Percentiles rank a stretch among this genome's conserved stretches.
These are phyloP conservation scores for Phytopythium ostracodes DNA, from an alignment of 352 stramenopile genomes.

Conservation along the genomic window DNA sequence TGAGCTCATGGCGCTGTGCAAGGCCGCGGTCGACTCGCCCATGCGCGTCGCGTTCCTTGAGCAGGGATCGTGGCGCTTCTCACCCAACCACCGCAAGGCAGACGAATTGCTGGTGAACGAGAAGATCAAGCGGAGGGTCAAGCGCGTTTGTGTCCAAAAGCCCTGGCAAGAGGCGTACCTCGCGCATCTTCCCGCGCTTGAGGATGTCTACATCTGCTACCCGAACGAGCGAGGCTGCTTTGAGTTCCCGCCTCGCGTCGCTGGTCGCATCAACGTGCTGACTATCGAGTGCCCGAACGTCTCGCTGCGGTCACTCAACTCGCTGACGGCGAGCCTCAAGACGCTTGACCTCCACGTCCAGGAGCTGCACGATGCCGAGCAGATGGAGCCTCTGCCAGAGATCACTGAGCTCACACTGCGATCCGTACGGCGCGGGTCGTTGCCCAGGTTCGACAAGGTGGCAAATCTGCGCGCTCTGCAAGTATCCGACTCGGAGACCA, in stretches of 20 bases:
- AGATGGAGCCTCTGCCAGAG: background rate
- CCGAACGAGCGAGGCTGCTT: background rate
- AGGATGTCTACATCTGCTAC: background rate
- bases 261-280: background rate
- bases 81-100: background rate
- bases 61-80: background rate
- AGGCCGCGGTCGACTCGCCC: background rate
- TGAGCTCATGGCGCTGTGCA: slow-evolving; percentile 1
- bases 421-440: background rate
- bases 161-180: background rate
- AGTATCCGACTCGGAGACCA: background rate
- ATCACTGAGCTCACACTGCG: background rate
- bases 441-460: background rate
- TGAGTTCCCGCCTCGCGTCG: background rate
- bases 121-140: background rate
- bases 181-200: background rate
- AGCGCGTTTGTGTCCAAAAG: background rate
- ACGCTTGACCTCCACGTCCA: background rate
- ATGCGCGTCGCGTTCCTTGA: background rate
- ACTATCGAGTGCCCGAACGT: background rate
- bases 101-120: background rate
- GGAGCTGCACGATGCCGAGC: background rate
- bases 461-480: background rate
- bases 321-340: background rate
- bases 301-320: background rate